Evolutionary conservation across 495 filamentous ascomycete genomes (phyloP), one percentile per base, ranked within the genome.

Genomic region (Podospora conica): DNA sequence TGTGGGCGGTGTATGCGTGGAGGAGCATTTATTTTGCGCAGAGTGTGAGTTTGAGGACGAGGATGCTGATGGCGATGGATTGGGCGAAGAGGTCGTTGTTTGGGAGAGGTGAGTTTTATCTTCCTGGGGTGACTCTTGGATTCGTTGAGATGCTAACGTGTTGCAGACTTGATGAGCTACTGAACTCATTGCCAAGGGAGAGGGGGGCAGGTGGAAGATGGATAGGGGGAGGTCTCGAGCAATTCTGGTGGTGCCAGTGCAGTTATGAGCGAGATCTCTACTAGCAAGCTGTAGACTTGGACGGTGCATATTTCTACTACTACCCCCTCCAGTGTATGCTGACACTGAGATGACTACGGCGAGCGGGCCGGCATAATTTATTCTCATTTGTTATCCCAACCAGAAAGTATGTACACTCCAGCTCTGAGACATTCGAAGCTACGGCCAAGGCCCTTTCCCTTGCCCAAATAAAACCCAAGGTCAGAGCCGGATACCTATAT

Each of bases 1-100:
- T 99, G 64, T 81, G 97, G 82, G 95, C 92, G 11, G 93, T 98
- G 70, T 99, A 99, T 77, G 85, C 96, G 61, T 99, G 96, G 96
- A 81, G 93, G 55, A 94, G 92, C 70, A 88, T 97, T 31, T 99
- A 99, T 78, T 98, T 99, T 78, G 93, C 96, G 21, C 91, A 99
- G 84, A 96, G 93, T 77, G 96, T 99, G 54, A 96, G 92, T 74
- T 83, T 97, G 58, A 80, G 96, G 73, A 99, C 96, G 55, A 83
- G 95, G 63, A 82, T 92, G 69, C 77, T 99, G 76, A 79, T 99
- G 81, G 93, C 92, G 0, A 98, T 99, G 96, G 96, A 99, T 79
- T 99, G 96, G 96, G 87, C 83, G 10, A 99, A 98, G 86, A 84
- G 96, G 76, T 89, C 91, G 15, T 74, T 99, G 20, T 99, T 99